Evolutionary conservation across 106 monocot species (phyloP), one percentile per base, ranked within the genome.

Genomic region (Iris macrosiphon): DNA sequence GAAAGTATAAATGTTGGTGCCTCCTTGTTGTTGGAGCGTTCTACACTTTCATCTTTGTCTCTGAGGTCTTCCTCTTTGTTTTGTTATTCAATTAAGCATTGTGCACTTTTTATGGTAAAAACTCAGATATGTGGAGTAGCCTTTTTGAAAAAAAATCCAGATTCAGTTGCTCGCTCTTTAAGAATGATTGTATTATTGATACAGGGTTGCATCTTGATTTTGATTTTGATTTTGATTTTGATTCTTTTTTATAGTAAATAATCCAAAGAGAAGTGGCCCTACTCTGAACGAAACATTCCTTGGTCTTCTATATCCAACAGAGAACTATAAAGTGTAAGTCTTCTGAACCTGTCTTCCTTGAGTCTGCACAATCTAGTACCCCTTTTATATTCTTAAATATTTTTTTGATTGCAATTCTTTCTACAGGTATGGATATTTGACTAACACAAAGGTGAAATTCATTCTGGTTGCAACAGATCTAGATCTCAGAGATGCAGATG

Each of bases 271-370:
- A 72, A 90, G 79, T 57, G 96, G 84, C n/a, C 75, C 83, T 13
- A 86, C 83, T 45, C 52, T 96, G 68, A 90, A 86, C 60, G 89
- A 96, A 70, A 67, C 96, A 46, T 96, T 83, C 57, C 83, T 96
- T 24, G 96, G 96, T 60, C 82, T 90, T 60, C 76, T 96, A 31
- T 96, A 96, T 64, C 89, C 96, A 7, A 75, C 82, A 18, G 89
- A 96, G 68, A 90, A 86, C 57, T 96, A 86, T 57, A 85, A 90
- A 89, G 89, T 96, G 96, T 96, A 72, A 83, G 89, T 54, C 16
- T 14, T 35, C 14, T 45, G 40, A 15, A 19, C 5, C 30, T 42
- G 1, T 54, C 51, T 59, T 27, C 49, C 31, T 31, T 24, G 33
- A 13, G 11, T 10, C 22, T 28, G 24, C 40, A 34, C 24, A 42